These are phyloP conservation scores for Triadica sebifera DNA, from an alignment of 345 rosid genomes.

Conservation along the genomic window DNA sequence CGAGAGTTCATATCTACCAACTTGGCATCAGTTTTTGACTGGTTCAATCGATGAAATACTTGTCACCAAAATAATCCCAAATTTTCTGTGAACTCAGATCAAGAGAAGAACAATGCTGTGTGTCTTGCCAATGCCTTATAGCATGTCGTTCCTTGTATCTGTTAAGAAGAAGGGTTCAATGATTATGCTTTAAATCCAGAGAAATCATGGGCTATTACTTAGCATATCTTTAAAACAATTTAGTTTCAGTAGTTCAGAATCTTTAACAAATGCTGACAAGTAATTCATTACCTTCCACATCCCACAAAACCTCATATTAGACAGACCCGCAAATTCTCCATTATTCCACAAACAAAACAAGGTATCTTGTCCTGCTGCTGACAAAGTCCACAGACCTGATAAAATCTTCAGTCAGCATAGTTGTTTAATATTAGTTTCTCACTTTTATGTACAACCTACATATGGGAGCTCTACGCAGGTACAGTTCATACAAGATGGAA, in stretches of 20 bases:
- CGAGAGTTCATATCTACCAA: constrained; percentile 51
- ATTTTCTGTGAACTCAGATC: constrained; percentile 87
- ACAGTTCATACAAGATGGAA: background rate
- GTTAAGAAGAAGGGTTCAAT: constrained; percentile 20
- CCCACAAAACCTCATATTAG: constrained; percentile 91
- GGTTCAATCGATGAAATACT: constrained; percentile 86
- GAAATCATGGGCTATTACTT: constrained; percentile 1
- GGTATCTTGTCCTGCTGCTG: constrained; percentile 84
- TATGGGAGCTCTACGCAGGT: background rate
- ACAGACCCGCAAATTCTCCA: constrained; percentile 84
- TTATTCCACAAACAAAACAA: constrained; percentile 78
- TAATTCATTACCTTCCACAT: constrained; percentile 76
- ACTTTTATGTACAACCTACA: background rate
- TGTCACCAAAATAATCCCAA: constrained; percentile 97
- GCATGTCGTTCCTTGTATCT: constrained; percentile 97
- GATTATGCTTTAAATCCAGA: background rate
- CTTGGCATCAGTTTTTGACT: constrained; percentile 80
- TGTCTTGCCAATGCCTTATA: constrained; percentile 85
- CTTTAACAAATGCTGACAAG: background rate
- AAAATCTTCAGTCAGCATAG: constrained; percentile 8
- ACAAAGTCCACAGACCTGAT: constrained; percentile 80
- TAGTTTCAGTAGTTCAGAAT: background rate
- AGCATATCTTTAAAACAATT: constrained; percentile 3
- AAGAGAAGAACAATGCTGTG: constrained; percentile 84
- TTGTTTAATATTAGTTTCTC: background rate